Conservation (phyloP, 73 alveolate genomes). For the Paramecium sonneborni region DNA sequence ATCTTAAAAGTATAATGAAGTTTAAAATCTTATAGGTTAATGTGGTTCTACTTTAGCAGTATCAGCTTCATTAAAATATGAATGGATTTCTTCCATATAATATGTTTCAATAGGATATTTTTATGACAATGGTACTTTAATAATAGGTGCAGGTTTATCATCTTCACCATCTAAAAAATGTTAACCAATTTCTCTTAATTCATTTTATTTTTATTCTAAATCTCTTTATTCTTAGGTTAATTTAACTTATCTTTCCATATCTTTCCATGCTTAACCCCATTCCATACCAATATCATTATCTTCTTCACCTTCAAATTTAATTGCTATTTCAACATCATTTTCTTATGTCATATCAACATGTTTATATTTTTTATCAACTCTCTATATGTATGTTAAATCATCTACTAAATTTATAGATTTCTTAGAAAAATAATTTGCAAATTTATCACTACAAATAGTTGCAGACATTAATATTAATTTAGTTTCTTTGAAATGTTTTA, state of each 20-base stretch:
- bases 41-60: background rate
- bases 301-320: constrained; percentile 18
- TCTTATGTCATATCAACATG: background rate
- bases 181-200: constrained; percentile 5
- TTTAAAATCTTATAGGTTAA: constrained; percentile 58
- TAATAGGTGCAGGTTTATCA: constrained; percentile 49
- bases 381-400: constrained; percentile 10
- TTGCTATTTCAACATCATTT: background rate
- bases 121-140: background rate
- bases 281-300: background rate
- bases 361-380: constrained; percentile 7
- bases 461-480: constrained; percentile 96
- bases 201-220: constrained; percentile 35
- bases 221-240: constrained; percentile 52
- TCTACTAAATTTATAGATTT: constrained; percentile 54
- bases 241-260: background rate
- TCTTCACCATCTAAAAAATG: constrained; percentile 59
- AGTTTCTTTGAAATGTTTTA: constrained; percentile 67
- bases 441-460: constrained; percentile 83
- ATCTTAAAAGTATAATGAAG: constrained; percentile 26
- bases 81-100: background rate
- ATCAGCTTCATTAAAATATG: constrained; percentile 42
- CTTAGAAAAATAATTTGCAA: constrained; percentile 84
- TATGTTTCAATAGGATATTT: constrained; percentile 29
- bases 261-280: constrained; percentile 60